Evolutionary conservation across 2,329 filamentous ascomycete genomes (phyloP).

Genomic region (Colletotrichum sp.): DNA sequence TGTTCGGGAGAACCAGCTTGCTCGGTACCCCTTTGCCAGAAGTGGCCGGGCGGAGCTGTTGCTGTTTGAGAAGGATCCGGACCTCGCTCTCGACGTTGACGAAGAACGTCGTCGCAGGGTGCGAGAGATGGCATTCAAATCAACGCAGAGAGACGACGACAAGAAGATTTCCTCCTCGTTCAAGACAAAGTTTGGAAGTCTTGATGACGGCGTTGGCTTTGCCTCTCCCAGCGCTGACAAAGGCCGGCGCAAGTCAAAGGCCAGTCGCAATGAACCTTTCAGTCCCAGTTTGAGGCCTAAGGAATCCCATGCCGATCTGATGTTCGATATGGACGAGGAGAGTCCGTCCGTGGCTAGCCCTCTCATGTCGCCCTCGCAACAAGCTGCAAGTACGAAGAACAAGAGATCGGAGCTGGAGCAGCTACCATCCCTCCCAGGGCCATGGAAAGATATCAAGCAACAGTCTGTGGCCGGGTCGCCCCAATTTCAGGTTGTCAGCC

Average conservation of each 20-base stretch:
- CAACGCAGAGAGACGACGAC: conserved; percentile 68
- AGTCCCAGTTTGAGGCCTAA: conserved; percentile 74
- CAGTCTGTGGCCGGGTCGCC: neutral
- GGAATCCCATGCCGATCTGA: conserved; percentile 75
- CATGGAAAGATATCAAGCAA: conserved; percentile 43
- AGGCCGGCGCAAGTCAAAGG: conserved; percentile 50
- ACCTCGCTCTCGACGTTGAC: conserved; percentile 68
- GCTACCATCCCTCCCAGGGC: conserved; percentile 33
- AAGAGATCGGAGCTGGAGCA: neutral
- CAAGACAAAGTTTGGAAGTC: conserved; percentile 63
- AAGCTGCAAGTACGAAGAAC: neutral
- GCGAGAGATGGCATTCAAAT: conserved; percentile 76
- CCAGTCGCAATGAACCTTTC: conserved; percentile 57
- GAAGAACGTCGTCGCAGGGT: conserved; percentile 74
- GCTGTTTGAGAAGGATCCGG: conserved; percentile 69
- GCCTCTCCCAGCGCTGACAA: conserved; percentile 48
- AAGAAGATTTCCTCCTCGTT: conserved; percentile 64
- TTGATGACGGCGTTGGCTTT: conserved; percentile 64
- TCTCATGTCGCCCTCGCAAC: conserved; percentile 4
- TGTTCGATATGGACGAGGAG: conserved; percentile 95
- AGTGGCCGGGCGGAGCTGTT: conserved; percentile 74
- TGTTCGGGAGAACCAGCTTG: conserved; percentile 82
- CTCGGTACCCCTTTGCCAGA: conserved; percentile 77
- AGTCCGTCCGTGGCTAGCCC: conserved; percentile 40
- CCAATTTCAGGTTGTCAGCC: neutral